phyloP scores from a whole-genome alignment of 208 protist genomes.

The Balamuthia mandrillaris region DNA sequence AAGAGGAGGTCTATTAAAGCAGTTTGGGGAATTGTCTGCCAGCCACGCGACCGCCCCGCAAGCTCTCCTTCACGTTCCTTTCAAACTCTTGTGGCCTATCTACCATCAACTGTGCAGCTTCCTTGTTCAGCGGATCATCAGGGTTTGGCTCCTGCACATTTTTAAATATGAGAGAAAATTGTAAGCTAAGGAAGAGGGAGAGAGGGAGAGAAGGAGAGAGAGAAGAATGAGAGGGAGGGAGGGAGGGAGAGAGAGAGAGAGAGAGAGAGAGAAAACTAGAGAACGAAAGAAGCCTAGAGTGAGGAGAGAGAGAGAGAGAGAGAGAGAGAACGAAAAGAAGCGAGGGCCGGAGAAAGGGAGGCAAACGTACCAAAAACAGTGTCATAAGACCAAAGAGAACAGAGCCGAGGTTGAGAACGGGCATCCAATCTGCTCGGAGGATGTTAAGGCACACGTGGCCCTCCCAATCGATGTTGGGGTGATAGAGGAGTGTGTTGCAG shows the following conservation, averaged over 20 bases:
- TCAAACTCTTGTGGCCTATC: constrained; percentile 63
- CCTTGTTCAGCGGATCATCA: constrained; percentile 79
- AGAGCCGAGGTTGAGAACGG: constrained; percentile 73
- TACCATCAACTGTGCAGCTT: constrained; percentile 70
- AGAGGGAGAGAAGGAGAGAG: neutral
- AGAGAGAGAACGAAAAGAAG: neutral
- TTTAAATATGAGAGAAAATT: neutral
- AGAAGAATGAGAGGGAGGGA: neutral
- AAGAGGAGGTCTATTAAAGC: constrained; percentile 26
- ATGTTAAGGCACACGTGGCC: constrained; percentile 80
- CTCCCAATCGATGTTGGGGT: constrained; percentile 78
- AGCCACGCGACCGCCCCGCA: constrained; percentile 58
- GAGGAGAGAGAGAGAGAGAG: neutral
- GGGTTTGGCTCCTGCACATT: constrained; percentile 70
- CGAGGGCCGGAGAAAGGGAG: neutral
- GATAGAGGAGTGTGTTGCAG: constrained; percentile 49
- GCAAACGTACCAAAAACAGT: constrained; percentile 60
- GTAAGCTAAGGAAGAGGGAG: neutral
- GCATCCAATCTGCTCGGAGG: constrained; percentile 78
- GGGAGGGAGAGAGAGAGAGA: neutral
- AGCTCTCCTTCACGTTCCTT: constrained; percentile 56
- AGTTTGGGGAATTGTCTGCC: constrained; percentile 60
- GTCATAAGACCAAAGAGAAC: constrained; percentile 75
- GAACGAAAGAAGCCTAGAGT: neutral
- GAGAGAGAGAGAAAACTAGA: neutral